phyloP scores from a whole-genome alignment of 108 stramenopile genomes.

The Cyclotella choctawhatcheeana region DNA sequence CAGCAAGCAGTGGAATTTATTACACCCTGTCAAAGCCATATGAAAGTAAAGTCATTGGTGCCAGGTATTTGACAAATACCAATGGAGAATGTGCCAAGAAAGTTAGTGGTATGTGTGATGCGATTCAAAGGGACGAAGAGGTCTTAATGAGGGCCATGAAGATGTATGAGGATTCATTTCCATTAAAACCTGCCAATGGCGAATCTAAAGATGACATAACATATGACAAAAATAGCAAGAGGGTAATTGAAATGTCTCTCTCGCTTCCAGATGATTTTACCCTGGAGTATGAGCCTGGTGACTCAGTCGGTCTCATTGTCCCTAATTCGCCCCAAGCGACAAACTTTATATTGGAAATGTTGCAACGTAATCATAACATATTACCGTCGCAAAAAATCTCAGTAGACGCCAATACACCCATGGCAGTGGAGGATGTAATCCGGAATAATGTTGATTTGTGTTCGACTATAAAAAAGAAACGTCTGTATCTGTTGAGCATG shows the following conservation, averaged over 20 bases:
- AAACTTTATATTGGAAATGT: conserved; percentile 64
- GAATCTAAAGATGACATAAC: conserved; percentile 3
- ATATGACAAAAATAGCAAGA: conserved; percentile 74
- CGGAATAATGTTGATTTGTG: conserved; percentile 74
- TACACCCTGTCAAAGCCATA: conserved; percentile 73
- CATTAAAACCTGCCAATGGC: conserved; percentile 28
- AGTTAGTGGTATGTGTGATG: conserved; percentile 23
- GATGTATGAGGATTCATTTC: conserved; percentile 59
- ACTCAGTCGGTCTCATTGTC: conserved; percentile 85
- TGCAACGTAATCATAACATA: conserved; percentile 64
- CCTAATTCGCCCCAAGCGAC: conserved; percentile 61
- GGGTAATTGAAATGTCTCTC: conserved; percentile 83
- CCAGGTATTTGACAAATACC: conserved; percentile 82
- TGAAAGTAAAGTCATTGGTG: conserved; percentile 59
- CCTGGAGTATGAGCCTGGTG: conserved; percentile 91
- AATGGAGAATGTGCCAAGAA: conserved; percentile 57
- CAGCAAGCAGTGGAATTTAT: conserved; percentile 49
- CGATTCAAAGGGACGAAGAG: conserved; percentile 24
- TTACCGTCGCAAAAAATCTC: conserved; percentile 64
- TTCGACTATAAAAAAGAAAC: conserved; percentile 73
- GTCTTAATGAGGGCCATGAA: conserved; percentile 38
- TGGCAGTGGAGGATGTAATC: conserved; percentile 70
- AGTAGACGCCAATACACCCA: conserved; percentile 55
- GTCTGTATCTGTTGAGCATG: conserved; percentile 63
- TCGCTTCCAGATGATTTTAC: conserved; percentile 81